Conservation (phyloP, 2,329 filamentous ascomycete genomes). For the Colletotrichum simmondsii region DNA sequence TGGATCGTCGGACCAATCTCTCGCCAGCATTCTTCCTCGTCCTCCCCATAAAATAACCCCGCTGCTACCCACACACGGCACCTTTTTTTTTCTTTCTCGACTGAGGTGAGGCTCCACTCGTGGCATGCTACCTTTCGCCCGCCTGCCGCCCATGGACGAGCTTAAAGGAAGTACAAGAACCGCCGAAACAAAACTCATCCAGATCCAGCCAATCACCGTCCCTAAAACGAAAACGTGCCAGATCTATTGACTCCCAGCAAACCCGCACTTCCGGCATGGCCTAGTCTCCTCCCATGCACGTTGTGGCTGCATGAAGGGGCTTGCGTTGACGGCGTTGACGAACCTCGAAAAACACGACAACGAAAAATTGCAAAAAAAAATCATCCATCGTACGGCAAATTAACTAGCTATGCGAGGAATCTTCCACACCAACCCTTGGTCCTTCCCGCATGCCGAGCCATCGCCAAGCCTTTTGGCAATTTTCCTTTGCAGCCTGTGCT, state of each 20-base stretch:
- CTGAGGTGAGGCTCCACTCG: no score
- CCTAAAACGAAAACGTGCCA: conserved; percentile 30
- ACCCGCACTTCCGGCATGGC: conserved; percentile 34
- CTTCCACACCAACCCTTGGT: neutral
- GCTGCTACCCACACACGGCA: conserved; percentile 3
- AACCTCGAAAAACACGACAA: neutral
- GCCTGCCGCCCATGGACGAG: neutral
- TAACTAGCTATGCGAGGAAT: neutral
- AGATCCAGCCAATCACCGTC: conserved; percentile 28
- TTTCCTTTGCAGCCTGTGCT: conserved; percentile 4
- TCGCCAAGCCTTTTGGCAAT: conserved; percentile 20
- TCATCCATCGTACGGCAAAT: conserved; percentile 22
- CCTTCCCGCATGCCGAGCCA: conserved; percentile 29
- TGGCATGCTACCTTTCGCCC: neutral
- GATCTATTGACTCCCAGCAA: conserved; percentile 35
- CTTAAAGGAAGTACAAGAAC: conserved; percentile 20
- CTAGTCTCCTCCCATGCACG: neutral
- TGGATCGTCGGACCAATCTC: conserved; percentile 11
- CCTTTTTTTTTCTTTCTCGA: neutral
- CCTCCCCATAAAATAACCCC: neutral
- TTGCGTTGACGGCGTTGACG: neutral
- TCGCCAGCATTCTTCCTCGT: neutral
- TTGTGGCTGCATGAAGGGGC: neutral
- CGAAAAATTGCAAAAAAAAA: neutral
- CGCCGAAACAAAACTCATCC: neutral